Conservation (phyloP, 805 yeast species). For the Candida dajiaensis region DNA sequence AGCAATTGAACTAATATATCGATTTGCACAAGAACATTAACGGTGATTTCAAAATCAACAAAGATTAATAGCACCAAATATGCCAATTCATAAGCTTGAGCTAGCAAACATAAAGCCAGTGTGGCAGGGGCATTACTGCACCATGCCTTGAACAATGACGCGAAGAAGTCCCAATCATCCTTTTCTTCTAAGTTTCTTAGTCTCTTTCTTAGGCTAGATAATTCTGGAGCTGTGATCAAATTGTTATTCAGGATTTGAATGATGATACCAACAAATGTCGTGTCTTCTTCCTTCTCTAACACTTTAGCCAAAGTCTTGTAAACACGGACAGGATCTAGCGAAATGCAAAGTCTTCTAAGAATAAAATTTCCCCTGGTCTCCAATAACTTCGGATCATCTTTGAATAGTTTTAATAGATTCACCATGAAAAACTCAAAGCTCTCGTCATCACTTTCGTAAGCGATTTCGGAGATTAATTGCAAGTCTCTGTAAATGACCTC, state of each 20-base stretch:
- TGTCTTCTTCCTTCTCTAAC: conserved; percentile 51
- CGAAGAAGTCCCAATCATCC: conserved; percentile 66
- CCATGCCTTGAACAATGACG: conserved; percentile 83
- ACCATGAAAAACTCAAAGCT: conserved; percentile 73
- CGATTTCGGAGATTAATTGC: conserved; percentile 65
- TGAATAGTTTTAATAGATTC: conserved; percentile 63
- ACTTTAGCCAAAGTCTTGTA: conserved; percentile 77
- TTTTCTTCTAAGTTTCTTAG: conserved; percentile 54
- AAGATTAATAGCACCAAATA: conserved; percentile 75
- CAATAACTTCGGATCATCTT: conserved; percentile 58
- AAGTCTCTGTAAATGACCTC: conserved; percentile 72
- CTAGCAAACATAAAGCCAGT: conserved; percentile 73
- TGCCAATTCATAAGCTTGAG: conserved; percentile 86
- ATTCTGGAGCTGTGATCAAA: conserved; percentile 79
- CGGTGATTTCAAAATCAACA: conserved; percentile 75
- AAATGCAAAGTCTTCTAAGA: conserved; percentile 74
- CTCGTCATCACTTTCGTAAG: conserved; percentile 64
- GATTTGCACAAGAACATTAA: conserved; percentile 75
- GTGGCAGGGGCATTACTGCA: conserved; percentile 87
- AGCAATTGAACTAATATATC: conserved; percentile 85
- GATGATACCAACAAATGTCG: conserved; percentile 70
- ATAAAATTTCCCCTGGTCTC: conserved; percentile 78
- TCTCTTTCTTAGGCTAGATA: conserved; percentile 61
- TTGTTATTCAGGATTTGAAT: conserved; percentile 85
- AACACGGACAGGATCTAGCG: conserved; percentile 76